Percentiles rank a stretch among this genome's conserved stretches.
phyloP scores from a whole-genome alignment of 768 basidiomycete genomes.

The Amyloporia xantha region DNA sequence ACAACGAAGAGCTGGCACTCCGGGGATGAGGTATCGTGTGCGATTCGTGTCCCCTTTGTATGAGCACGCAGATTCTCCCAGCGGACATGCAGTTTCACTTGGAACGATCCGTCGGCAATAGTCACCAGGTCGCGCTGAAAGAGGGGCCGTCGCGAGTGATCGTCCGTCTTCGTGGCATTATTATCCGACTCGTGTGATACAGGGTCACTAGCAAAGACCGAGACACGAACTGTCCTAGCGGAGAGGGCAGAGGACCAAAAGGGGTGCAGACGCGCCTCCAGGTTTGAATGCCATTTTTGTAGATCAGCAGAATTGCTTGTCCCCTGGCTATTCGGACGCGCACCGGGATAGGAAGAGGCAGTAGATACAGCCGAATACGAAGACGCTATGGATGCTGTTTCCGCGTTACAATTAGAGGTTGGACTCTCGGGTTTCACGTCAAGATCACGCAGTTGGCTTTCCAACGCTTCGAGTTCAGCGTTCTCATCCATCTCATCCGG shows the following conservation, averaged over 20 bases:
- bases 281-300: conserved; percentile 60
- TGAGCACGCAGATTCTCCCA: conserved; percentile 69
- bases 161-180: conserved; percentile 19
- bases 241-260: conserved; percentile 78
- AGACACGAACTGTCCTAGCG: conserved; percentile 53
- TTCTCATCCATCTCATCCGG: conserved; percentile 57
- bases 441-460: conserved; percentile 40
- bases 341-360: conserved; percentile 2
- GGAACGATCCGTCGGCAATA: conserved; percentile 67
- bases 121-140: conserved; percentile 47
- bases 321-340: not conserved
- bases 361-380: conserved; percentile 10
- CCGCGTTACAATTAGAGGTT: conserved; percentile 5
- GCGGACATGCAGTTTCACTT: conserved; percentile 48
- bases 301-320: conserved; percentile 24
- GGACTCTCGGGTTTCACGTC: conserved; percentile 20
- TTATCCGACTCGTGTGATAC: conserved; percentile 13
- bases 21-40: conserved; percentile 39
- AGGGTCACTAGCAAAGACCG: conserved; percentile 46
- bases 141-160: conserved; percentile 37
- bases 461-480: conserved; percentile 48
- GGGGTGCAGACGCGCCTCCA: conserved; percentile 67
- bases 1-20: conserved; percentile 48
- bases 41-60: conserved; percentile 48
- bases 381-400: conserved; percentile 2